Base-by-base conservation (phyloP, 257 asterid species). In the Coffea eugenioides region DNA sequence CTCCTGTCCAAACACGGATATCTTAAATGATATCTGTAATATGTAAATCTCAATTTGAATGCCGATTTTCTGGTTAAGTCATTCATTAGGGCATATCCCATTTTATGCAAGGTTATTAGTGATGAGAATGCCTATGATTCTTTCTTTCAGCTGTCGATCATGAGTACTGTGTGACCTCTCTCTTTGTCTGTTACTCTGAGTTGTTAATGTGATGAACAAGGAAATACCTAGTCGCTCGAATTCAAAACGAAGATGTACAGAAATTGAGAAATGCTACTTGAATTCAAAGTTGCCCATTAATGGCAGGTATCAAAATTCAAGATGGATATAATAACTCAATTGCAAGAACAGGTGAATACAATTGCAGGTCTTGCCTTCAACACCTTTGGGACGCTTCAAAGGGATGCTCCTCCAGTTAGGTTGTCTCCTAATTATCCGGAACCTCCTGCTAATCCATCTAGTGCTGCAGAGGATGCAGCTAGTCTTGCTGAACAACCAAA, bases 241-340 rank as follows among this genome's bases (percentile, higher is more conserved):
- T 56, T 57, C n/a, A 57, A 57, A 57, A n/a, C 4, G 25, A 57
- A 57, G 23, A 6, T 57, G 64, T 57, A 57, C 2, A 57, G n/a
- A 57, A 57, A 57, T 57, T 21, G 5, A 18, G 64, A 57, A 56
- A 20, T 57, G 1, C 25, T 18, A 57, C 41, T 70, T 21, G 36
- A 70, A 51, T 18, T 43, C 8, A 70, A 20, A 21, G 13, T 20
- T 18, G 23, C 25, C 4, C 41, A 1, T 2, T 27, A 34, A 34
- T 59, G 6, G 34, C 25, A 3, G 91, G 41, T 39, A 39, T 39
- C 41, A 39, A 39, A 39, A 39, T 39, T 39, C 41, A 39, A 39
- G 41, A 39, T 94, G 97, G 98, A 94, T 82, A 93, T 94, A 80
- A 93, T 93, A 77, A 88, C 98, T 13, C 97, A 93, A 77, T 77